Conservation (phyloP, 352 stramenopile species). For the Phytophthora sojae region DNA sequence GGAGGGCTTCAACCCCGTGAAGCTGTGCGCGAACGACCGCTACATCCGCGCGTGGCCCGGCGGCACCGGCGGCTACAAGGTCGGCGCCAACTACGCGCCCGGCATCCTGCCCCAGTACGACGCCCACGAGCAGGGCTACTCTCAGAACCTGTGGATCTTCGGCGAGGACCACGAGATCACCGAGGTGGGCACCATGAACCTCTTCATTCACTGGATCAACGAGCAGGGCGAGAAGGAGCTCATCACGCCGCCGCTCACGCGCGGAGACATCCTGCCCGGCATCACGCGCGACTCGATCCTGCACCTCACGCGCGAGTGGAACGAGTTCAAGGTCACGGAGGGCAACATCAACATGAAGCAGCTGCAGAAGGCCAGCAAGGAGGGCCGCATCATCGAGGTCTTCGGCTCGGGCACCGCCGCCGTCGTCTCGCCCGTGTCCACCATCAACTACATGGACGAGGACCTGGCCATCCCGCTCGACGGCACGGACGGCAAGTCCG, state of each 20-base stretch:
- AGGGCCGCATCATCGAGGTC: slow-evolving; percentile 93
- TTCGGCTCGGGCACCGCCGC: slow-evolving; percentile 97
- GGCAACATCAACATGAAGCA: slow-evolving; percentile 95
- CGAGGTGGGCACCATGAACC: slow-evolving; percentile 97
- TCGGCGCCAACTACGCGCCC: slow-evolving; percentile 92
- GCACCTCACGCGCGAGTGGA: slow-evolving; percentile 90
- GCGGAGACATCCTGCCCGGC: slow-evolving; percentile 97
- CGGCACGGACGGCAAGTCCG: slow-evolving; percentile 84
- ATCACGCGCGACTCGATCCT: slow-evolving; percentile 97
- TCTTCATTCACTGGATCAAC: slow-evolving; percentile 97
- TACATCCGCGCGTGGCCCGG: slow-evolving; percentile 97
- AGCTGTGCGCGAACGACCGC: slow-evolving; percentile 90
- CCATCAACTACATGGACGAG: slow-evolving; percentile 95
- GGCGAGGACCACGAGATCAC: slow-evolving; percentile 92
- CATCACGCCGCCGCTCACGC: slow-evolving; percentile 94
- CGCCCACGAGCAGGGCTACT: slow-evolving; percentile 87
- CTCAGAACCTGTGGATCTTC: slow-evolving; percentile 96
- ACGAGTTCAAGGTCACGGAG: slow-evolving; percentile 96
- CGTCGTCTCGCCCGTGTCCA: slow-evolving; percentile 94
- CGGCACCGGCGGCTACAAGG: slow-evolving; percentile 94
- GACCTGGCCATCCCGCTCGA: slow-evolving; percentile 93
- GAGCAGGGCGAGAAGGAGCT: slow-evolving; percentile 94
- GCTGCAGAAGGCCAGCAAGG: slow-evolving; percentile 91
- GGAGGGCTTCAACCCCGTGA: slow-evolving; percentile 93
- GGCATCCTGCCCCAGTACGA: slow-evolving; percentile 94